Evolutionary conservation across 2,329 filamentous ascomycete species (phyloP).

Genomic region (Colletotrichum navitas): DNA sequence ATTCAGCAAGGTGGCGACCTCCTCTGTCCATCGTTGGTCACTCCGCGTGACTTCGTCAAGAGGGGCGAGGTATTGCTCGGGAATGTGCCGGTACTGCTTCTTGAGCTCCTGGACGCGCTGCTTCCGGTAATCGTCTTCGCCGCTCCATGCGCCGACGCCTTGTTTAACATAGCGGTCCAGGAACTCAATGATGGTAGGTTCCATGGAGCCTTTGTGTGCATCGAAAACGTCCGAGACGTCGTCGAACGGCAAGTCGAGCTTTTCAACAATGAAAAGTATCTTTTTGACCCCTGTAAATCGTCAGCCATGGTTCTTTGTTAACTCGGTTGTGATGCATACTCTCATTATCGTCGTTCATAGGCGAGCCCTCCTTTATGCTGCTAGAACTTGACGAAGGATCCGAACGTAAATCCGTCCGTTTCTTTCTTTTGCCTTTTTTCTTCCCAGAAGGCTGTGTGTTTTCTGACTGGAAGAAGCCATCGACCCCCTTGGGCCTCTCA

Average conservation of each 20-base stretch:
- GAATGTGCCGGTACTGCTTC: constrained; percentile 57
- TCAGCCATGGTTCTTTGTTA: background rate
- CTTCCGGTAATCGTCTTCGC: constrained; percentile 49
- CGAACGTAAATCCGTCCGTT: constrained; percentile 41
- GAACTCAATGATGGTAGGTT: constrained; percentile 57
- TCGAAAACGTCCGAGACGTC: constrained; percentile 58
- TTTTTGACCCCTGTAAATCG: constrained; percentile 52
- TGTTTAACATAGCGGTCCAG: constrained; percentile 58
- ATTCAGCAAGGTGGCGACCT: constrained; percentile 58
- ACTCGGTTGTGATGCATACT: background rate
- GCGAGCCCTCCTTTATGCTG: constrained; percentile 28
- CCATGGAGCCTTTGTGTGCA: constrained; percentile 54
- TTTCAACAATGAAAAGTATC: constrained; percentile 59
- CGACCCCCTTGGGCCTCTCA: constrained; percentile 78
- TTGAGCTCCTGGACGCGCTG: constrained; percentile 51
- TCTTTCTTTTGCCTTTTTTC: constrained; percentile 54
- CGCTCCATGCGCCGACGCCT: constrained; percentile 43
- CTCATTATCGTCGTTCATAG: constrained; percentile 28
- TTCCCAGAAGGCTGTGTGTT: constrained; percentile 48
- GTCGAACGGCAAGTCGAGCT: constrained; percentile 56
- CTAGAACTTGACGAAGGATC: constrained; percentile 39
- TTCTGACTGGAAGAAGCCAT: constrained; percentile 78
- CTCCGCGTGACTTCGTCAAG: constrained; percentile 55
- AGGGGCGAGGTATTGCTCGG: constrained; percentile 57
- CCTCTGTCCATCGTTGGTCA: constrained; percentile 50